Evolutionary conservation across 2,329 filamentous ascomycete genomes (phyloP).

Genomic region (Fusarium ramigenum): DNA sequence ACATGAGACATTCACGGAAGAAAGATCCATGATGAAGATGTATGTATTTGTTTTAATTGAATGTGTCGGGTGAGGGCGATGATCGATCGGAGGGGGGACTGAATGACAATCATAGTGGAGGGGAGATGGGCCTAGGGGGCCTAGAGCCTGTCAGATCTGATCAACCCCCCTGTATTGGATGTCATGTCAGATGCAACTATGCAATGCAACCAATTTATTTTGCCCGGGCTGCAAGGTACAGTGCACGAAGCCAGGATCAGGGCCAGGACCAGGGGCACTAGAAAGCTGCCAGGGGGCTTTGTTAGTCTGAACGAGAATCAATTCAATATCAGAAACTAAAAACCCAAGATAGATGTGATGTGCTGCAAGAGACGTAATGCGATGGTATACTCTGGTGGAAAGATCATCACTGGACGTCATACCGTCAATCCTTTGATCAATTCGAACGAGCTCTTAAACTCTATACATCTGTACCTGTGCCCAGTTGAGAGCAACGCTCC

Average conservation of each 20-base stretch:
- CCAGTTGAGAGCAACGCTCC: slow-evolving; percentile 10
- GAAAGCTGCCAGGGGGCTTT: background rate
- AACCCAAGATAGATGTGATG: background rate
- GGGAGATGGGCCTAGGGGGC: background rate
- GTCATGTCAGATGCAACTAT: slow-evolving; percentile 13
- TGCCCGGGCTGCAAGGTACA: slow-evolving; percentile 29
- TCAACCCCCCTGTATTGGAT: slow-evolving; percentile 3
- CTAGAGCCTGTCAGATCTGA: slow-evolving; percentile 19
- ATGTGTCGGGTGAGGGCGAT: background rate
- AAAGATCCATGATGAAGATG: background rate
- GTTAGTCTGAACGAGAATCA: background rate
- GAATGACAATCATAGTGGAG: background rate
- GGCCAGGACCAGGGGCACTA: background rate
- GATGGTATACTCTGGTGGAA: background rate
- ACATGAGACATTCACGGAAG: slow-evolving; percentile 20
- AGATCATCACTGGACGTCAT: slow-evolving; percentile 22
- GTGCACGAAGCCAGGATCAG: background rate
- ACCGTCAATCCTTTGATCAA: slow-evolving; percentile 1
- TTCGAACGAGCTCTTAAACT: slow-evolving; percentile 2
- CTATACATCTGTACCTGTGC: background rate
- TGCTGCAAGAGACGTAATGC: background rate
- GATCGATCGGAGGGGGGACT: slow-evolving; percentile 13
- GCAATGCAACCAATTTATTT: slow-evolving; percentile 27
- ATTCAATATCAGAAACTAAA: background rate
- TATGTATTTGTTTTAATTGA: slow-evolving; percentile 10